Conservation (phyloP, 495 filamentous ascomycete genomes). For the Venustampulla echinocandica region DNA sequence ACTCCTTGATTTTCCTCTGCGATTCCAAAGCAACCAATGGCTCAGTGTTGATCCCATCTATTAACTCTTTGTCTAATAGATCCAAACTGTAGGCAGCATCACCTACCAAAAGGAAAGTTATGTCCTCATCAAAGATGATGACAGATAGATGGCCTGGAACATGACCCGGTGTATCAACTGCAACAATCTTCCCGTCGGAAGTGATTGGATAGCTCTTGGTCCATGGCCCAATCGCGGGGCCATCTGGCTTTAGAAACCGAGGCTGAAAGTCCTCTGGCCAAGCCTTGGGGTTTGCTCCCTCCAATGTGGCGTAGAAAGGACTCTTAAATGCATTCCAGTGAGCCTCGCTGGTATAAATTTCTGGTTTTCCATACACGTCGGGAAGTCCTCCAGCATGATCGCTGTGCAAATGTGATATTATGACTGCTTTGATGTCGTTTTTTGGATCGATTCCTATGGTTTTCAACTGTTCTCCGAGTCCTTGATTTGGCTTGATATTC, state of each 20-base stretch:
- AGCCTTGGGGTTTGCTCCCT: constrained; percentile 25
- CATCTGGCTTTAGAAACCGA: constrained; percentile 18
- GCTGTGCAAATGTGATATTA: constrained; percentile 28
- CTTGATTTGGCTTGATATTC: constrained; percentile 20
- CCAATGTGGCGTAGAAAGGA: constrained; percentile 22
- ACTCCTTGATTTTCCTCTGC: constrained; percentile 25
- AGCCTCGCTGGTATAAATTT: constrained; percentile 20
- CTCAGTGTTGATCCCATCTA: constrained; percentile 27
- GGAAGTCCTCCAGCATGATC: constrained; percentile 28
- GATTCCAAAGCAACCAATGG: constrained; percentile 22
- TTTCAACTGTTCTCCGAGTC: constrained; percentile 22
- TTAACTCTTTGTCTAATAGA: constrained; percentile 23
- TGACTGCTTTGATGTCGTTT: constrained; percentile 24
- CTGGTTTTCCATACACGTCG: constrained; percentile 22
- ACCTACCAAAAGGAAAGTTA: constrained; percentile 24
- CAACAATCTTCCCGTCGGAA: constrained; percentile 22
- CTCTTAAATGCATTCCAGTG: constrained; percentile 27
- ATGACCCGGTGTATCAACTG: constrained; percentile 29
- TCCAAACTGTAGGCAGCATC: constrained; percentile 27
- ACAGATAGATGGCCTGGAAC: constrained; percentile 26
- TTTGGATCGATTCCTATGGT: constrained; percentile 20
- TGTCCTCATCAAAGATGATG: constrained; percentile 16
- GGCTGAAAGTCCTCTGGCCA: constrained; percentile 26
- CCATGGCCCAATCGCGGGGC: constrained; percentile 23
- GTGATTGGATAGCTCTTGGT: constrained; percentile 25